phyloP scores from a whole-genome alignment of 805 yeast species.

The Metschnikowia drakensbergensis region DNA sequence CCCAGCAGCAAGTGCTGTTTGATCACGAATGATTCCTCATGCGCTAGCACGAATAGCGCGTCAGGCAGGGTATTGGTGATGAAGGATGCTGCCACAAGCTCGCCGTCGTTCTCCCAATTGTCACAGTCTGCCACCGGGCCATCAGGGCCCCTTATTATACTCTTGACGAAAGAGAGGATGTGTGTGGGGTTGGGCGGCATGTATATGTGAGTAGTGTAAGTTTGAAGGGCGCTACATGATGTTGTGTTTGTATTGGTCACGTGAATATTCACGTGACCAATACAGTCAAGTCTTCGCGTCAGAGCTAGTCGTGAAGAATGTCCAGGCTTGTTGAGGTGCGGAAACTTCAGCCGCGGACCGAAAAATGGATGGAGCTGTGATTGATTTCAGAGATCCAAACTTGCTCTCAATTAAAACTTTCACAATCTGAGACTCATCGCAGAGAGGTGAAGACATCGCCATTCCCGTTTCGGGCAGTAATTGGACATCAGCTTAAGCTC shows the following conservation, averaged over 20 bases:
- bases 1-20: slow-evolving; percentile 5
- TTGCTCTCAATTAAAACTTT: too few relatives aligned
- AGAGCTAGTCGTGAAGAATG: too few relatives aligned
- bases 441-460: too few relatives aligned
- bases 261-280: background rate
- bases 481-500: too few relatives aligned
- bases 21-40: slow-evolving; percentile 4
- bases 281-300: background rate
- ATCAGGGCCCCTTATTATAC: background rate
- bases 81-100: slow-evolving; percentile 8
- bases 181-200: background rate
- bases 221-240: background rate
- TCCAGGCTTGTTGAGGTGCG: too few relatives aligned
- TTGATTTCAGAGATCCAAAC: too few relatives aligned
- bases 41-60: slow-evolving; percentile 14
- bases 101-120: slow-evolving; percentile 4
- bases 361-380: too few relatives aligned
- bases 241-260: slow-evolving; percentile 2
- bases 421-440: too few relatives aligned
- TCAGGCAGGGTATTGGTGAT: slow-evolving; percentile 7
- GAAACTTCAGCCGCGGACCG: too few relatives aligned
- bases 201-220: background rate
- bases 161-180: slow-evolving; percentile 1
- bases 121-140: background rate
- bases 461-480: too few relatives aligned